Evolutionary conservation across 305 asterid genomes (phyloP), one percentile per base, ranked within the genome.

Genomic region (Fraxinus floribunda): DNA sequence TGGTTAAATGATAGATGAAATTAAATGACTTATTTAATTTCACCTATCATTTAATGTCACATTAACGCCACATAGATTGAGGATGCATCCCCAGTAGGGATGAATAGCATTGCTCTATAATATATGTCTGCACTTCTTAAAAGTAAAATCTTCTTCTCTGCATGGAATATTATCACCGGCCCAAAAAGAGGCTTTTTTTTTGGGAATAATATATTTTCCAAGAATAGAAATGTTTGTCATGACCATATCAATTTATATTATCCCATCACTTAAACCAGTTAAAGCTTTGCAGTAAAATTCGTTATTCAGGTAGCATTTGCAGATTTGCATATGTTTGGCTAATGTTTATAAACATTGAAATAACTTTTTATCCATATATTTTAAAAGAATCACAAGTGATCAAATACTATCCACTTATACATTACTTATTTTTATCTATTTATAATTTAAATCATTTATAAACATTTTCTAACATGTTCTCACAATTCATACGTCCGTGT

Each of bases 101-200:
- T n/a, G n/a, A n/a, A n/a, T n/a, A n/a, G n/a, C n/a, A n/a, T n/a
- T n/a, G n/a, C n/a, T n/a, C n/a, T 76, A 73, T 81, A 22, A 22
- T 81, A 76, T 81, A 73, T 79, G 82, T 79, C 80, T 81, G 52
- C 80, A 38, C 71, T 75, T 79, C 84, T 76, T 15, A 82, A 86
- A 85, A 87, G 84, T 62, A 76, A 80, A 82, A 79, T 64, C 60
- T 44, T 76, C 55, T 73, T 62, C 77, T 77, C 83, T 62, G 76
- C 79, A 70, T 68, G 57, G 83, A 88, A 71, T 82, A 84, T 57
- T 10, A 60, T 35, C 62, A 79, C 15, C 78, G 71, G 34, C 29
- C 41, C 16, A 84, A 26, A 32, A 55, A 76, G 26, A 66, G 74
- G 74, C 74, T 38, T 38, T 36, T 62, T 62, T 64, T 24, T 24